Percentiles rank a stretch among this genome's conserved stretches.
These are phyloP conservation scores for Eucalyptus camaldulensis DNA, from an alignment of 345 rosid genomes.

Conservation along the genomic window DNA sequence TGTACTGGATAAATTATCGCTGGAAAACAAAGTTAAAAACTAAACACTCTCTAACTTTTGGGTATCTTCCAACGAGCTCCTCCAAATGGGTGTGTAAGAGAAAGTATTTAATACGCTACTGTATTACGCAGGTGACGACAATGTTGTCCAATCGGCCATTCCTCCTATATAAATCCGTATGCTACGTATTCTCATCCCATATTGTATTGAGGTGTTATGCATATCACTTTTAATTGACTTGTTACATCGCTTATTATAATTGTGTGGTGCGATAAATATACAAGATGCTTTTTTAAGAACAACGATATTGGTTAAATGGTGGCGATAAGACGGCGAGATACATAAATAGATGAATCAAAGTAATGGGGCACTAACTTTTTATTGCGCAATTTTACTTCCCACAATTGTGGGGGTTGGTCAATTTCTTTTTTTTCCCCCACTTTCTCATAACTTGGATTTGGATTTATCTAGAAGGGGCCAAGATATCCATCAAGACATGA, in stretches of 20 bases:
- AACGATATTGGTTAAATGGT: rapidly evolving
- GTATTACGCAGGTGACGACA: rapidly evolving
- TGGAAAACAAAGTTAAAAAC: not conserved
- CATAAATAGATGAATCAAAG: rapidly evolving
- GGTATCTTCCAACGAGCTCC: not conserved
- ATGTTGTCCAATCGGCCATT: rapidly evolving
- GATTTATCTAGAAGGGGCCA: not conserved
- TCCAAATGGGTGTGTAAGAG: not conserved
- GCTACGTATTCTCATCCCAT: rapidly evolving
- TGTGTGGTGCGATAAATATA: not conserved
- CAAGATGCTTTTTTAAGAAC: rapidly evolving
- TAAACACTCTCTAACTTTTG: not conserved
- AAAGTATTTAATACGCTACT: rapidly evolving
- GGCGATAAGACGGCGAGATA: rapidly evolving
- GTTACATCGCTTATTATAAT: rapidly evolving
- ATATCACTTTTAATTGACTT: not conserved
- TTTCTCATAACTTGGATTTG: not conserved
- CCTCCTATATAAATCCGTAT: rapidly evolving
- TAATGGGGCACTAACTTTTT: not conserved
- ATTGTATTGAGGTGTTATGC: rapidly evolving
- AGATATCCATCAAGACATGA: not conserved
- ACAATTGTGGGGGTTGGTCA: not conserved
- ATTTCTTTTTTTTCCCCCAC: rapidly evolving
- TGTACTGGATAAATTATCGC: not conserved
- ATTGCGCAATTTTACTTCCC: not conserved